Evolutionary conservation across 805 yeast species (phyloP).

Genomic region (Tanozyma kutaoensis): DNA sequence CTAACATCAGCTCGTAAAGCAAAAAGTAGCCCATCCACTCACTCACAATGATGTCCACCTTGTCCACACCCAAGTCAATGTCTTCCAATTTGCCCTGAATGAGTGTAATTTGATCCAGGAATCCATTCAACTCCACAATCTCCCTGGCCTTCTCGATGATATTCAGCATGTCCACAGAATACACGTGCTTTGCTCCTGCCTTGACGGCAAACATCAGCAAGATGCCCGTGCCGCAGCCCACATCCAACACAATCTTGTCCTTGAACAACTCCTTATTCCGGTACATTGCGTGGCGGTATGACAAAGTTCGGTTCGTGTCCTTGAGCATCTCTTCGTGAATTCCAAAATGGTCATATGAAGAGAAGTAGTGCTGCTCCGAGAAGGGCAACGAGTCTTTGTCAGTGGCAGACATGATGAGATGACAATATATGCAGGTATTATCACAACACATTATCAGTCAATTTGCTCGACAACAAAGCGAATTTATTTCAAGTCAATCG

Average conservation of each 20-base stretch:
- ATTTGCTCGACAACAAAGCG: not conserved
- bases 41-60: constrained; percentile 89
- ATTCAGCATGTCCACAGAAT: constrained; percentile 94
- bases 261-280: constrained; percentile 82
- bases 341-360: constrained; percentile 92
- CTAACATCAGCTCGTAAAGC: constrained; percentile 94
- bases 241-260: constrained; percentile 90
- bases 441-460: not conserved
- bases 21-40: constrained; percentile 99
- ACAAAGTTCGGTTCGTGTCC: constrained; percentile 82
- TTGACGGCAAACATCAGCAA: constrained; percentile 95
- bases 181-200: constrained; percentile 98
- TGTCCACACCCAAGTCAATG: constrained; percentile 66
- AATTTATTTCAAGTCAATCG: no score
- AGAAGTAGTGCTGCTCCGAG: constrained; percentile 86
- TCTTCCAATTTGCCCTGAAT: constrained; percentile 92
- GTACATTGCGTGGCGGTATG: constrained; percentile 85
- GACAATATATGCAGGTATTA: no score
- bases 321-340: constrained; percentile 99
- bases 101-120: constrained; percentile 73
- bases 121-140: constrained; percentile 74
- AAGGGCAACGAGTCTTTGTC: constrained; percentile 50
- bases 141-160: constrained; percentile 94
- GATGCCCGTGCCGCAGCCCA: constrained; percentile 98
- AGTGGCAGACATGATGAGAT: constrained; percentile 51